Conservation (phyloP, 2,329 filamentous ascomycete species). For the Corinectria fuckeliana region DNA sequence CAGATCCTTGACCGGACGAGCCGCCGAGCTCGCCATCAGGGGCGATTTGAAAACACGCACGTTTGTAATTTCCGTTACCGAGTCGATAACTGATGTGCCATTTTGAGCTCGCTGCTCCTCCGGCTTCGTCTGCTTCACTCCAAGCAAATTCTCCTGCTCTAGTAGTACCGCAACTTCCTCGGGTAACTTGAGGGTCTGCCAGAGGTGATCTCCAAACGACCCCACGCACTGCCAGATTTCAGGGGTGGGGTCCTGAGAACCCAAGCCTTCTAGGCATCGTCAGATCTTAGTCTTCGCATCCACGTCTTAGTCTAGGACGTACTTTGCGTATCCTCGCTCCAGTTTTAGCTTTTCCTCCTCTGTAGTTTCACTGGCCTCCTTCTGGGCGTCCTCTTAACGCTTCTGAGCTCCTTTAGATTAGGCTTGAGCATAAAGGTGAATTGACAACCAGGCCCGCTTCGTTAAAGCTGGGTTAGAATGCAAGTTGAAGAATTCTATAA, state of each 20-base stretch:
- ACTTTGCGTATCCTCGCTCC: constrained; percentile 12
- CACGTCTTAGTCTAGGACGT: constrained; percentile 2
- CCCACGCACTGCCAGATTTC: constrained; percentile 12
- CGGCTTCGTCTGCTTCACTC: constrained; percentile 6
- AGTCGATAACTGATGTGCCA: constrained; percentile 49
- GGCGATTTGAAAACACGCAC: constrained; percentile 81
- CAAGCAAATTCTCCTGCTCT: constrained; percentile 8
- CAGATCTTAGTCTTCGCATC: constrained; percentile 6
- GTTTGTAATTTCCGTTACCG: constrained; percentile 71
- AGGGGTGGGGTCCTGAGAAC: constrained; percentile 7
- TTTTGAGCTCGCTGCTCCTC: constrained; percentile 44
- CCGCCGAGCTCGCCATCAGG: constrained; percentile 74
- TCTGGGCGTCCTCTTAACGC: constrained; percentile 52
- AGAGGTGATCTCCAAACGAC: constrained; percentile 12
- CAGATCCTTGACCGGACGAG: constrained; percentile 75
- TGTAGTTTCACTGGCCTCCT: constrained; percentile 39
- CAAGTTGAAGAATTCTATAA: constrained; percentile 78
- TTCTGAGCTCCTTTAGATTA: constrained; percentile 53
- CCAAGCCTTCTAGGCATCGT: constrained; percentile 6
- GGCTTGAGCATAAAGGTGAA: constrained; percentile 82
- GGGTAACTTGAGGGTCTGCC: constrained; percentile 4
- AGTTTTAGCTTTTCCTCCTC: constrained; percentile 14
- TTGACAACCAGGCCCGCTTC: constrained; percentile 79
- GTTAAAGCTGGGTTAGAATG: constrained; percentile 78
- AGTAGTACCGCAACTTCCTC: constrained; percentile 10